Percentiles rank a stretch among this genome's conserved stretches.
Evolutionary conservation across 257 asterid species (phyloP).

Genomic region (Petunia secreta): DNA sequence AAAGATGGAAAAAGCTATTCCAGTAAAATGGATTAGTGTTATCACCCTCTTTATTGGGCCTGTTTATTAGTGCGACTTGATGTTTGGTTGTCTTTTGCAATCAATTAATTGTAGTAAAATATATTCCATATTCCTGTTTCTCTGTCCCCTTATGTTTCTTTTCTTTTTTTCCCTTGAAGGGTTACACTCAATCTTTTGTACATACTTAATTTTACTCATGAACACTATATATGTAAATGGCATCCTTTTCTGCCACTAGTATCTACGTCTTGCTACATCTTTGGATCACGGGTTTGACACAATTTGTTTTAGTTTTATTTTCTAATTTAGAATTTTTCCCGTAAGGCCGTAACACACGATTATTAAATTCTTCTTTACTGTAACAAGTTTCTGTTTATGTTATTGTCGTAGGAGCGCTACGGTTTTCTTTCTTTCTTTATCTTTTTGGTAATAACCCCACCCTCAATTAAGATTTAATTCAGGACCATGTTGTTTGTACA

Average conservation of each 20-base stretch:
- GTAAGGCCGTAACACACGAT: neutral
- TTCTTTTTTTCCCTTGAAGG: too few relatives aligned
- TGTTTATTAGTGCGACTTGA: neutral
- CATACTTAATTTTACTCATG: neutral
- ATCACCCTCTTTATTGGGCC: slow-evolving; percentile 6
- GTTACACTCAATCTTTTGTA: neutral
- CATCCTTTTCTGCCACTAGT: slow-evolving; percentile 13
- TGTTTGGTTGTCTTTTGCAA: neutral
- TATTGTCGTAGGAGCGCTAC: neutral
- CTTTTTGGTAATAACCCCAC: slow-evolving; percentile 16
- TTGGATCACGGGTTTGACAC: neutral
- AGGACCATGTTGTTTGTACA: slow-evolving; percentile 14
- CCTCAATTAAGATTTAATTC: slow-evolving; percentile 4
- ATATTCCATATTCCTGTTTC: slow-evolving; percentile 3
- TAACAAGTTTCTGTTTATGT: neutral
- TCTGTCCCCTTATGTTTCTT: neutral
- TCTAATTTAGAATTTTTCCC: neutral
- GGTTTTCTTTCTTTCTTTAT: slow-evolving; percentile 15
- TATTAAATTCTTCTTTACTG: neutral
- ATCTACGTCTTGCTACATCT: neutral
- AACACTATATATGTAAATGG: slow-evolving; percentile 5
- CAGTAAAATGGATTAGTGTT: neutral
- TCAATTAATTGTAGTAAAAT: neutral
- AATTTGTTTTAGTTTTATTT: neutral
- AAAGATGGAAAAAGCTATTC: neutral